Evolutionary conservation across 495 filamentous ascomycete genomes (phyloP).

Genomic region (Tricharina praecox): DNA sequence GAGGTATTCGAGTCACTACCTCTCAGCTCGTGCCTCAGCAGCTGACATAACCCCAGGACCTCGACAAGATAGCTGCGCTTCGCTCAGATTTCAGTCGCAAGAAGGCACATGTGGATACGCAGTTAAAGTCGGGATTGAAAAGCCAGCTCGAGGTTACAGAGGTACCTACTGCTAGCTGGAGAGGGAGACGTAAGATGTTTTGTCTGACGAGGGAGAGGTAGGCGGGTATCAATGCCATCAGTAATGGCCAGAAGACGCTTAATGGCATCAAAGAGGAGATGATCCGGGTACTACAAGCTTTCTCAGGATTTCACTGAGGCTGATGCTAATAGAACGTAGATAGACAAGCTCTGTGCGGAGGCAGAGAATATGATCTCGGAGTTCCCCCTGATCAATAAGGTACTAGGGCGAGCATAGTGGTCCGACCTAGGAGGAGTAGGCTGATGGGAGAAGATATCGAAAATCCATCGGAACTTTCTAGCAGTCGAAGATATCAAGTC

Average conservation of each 20-base stretch:
- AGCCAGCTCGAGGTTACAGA: slow-evolving; percentile 89
- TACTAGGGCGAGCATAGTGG: slow-evolving; percentile 24
- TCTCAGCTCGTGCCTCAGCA: slow-evolving; percentile 1
- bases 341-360: slow-evolving; percentile 92
- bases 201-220: slow-evolving; percentile 14
- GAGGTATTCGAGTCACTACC: slow-evolving; percentile 27
- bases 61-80: slow-evolving; percentile 82
- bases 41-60: slow-evolving; percentile 40
- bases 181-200: too few species aligned
- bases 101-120: slow-evolving; percentile 75
- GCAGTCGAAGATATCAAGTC: slow-evolving; percentile 81
- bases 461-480: slow-evolving; percentile 86
- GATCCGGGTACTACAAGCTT: slow-evolving; percentile 39
- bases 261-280: slow-evolving; percentile 90
- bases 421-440: not conserved
- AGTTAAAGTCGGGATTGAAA: slow-evolving; percentile 68
- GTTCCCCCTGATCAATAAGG: slow-evolving; percentile 88
- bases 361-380: slow-evolving; percentile 90
- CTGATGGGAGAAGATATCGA: slow-evolving; percentile 34
- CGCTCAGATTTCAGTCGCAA: slow-evolving; percentile 90
- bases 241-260: slow-evolving; percentile 73
- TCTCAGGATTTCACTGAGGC: not conserved
- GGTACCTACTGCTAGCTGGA: slow-evolving; percentile 16
- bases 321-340: slow-evolving; percentile 29
- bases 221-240: slow-evolving; percentile 68